Percentiles rank a stretch among this genome's conserved stretches.
Conservation (phyloP, 2,329 filamentous ascomycete species). For the Trichoderma koningii region DNA sequence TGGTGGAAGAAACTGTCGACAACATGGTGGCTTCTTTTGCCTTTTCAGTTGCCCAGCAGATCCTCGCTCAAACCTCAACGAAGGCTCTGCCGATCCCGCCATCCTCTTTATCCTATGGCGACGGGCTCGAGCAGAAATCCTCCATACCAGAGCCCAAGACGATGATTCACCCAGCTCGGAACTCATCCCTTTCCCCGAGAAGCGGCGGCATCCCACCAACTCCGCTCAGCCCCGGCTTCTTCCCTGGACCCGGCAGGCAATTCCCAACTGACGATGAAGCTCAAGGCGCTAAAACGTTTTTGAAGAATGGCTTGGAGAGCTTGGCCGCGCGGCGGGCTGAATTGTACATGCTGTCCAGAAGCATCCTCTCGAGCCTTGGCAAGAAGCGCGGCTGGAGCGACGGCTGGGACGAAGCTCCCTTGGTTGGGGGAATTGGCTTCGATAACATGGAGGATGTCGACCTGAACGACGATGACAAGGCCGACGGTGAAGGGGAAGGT, state of each 20-base stretch:
- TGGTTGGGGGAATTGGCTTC: conserved; percentile 48
- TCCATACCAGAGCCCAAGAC: conserved; percentile 69
- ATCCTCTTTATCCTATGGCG: conserved; percentile 51
- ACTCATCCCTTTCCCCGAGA: conserved; percentile 59
- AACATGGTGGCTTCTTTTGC: conserved; percentile 77
- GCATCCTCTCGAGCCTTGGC: conserved; percentile 74
- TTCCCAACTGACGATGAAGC: conserved; percentile 45
- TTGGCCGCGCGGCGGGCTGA: conserved; percentile 82
- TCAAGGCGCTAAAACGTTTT: conserved; percentile 47
- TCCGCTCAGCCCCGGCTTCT: conserved; percentile 54
- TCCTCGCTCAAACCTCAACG: conserved; percentile 73
- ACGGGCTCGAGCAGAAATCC: conserved; percentile 60
- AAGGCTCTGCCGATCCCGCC: conserved; percentile 67
- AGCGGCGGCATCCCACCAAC: conserved; percentile 36
- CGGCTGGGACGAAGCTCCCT: conserved; percentile 67
- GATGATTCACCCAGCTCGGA: conserved; percentile 68
- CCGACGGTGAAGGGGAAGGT: conserved; percentile 15
- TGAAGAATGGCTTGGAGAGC: conserved; percentile 72
- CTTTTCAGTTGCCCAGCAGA: conserved; percentile 74
- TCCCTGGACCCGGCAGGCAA: conserved; percentile 51
- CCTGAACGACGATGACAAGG: conserved; percentile 47
- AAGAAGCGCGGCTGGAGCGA: conserved; percentile 72
- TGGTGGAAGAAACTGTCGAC: conserved; percentile 61
- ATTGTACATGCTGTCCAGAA: conserved; percentile 76
- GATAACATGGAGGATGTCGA: conserved; percentile 60